A percentile compares a stretch with the other conserved stretches of the same genome.
phyloP scores from a whole-genome alignment of 2,329 filamentous ascomycete genomes.

The Botrytis squamosa region DNA sequence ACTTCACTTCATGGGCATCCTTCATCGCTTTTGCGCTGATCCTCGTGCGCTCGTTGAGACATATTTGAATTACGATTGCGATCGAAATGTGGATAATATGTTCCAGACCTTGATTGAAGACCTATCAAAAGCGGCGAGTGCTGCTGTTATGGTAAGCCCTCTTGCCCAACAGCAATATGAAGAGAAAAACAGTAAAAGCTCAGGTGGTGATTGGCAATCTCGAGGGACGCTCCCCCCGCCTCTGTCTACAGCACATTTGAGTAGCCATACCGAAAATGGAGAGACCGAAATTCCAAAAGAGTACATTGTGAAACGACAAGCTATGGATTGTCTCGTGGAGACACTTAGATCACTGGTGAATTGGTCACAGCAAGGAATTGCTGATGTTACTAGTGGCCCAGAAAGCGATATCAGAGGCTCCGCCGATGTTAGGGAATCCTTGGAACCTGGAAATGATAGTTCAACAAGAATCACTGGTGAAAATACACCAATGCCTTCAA shows the following conservation, averaged over 20 bases:
- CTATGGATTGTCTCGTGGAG: conserved; percentile 84
- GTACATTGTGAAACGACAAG: conserved; percentile 86
- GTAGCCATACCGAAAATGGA: conserved; percentile 49
- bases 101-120: conserved; percentile 95
- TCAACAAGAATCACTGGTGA: conserved; percentile 57
- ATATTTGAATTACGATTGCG: conserved; percentile 98
- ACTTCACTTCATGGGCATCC: conserved; percentile 81
- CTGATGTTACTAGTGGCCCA: conserved; percentile 57
- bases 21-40: conserved; percentile 81
- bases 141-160: conserved; percentile 71
- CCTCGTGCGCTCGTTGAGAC: conserved; percentile 88
- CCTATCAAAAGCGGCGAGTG: conserved; percentile 80
- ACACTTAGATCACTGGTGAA: conserved; percentile 86
- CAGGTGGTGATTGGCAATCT: conserved; percentile 77
- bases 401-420: conserved; percentile 55
- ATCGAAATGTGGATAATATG: conserved; percentile 92
- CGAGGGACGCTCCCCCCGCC: conserved; percentile 83
- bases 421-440: conserved; percentile 64
- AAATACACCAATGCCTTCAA: conserved; percentile 60
- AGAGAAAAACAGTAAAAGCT: conserved; percentile 62
- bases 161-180: conserved; percentile 83
- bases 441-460: conserved; percentile 68
- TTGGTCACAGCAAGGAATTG: conserved; percentile 70
- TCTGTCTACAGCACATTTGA: conserved; percentile 55
- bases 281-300: conserved; percentile 80